Base-by-base conservation (phyloP, 2,329 filamentous ascomycete species). In the Trichoderma aggressivum region DNA sequence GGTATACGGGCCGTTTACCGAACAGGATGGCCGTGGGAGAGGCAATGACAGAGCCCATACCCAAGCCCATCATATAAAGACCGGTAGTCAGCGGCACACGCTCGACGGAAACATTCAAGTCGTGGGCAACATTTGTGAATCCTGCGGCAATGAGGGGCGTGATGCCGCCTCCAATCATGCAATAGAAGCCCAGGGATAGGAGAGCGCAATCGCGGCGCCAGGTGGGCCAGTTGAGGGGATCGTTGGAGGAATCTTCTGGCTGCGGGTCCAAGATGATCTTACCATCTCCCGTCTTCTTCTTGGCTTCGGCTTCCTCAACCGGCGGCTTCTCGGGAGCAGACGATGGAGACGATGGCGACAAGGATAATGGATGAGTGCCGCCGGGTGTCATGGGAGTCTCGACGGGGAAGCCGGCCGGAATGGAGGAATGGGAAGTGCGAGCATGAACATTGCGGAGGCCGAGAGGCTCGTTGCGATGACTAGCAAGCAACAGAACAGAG, bases 61-160 rank as follows among this genome's bases (percentile, higher is more conserved):
- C 95, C 50, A 98, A 83, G 0, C 96, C 96, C 88, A 97, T 86
- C 94, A 98, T 98, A 82, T 94, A 98, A 16, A 98, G 83, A 0
- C 94, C 94, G 0, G 94, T 97, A 0, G 95, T 98, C 71, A 97
- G 85, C 3, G 95, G 91, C 5, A 98, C 94, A 65, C 87, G 82
- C 34, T 93, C 88, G 18, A 92, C 89, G 0, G 88, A 85, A 26
- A 97, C 88, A 72, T 86, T 73, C 78, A 92, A 87, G 53, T 86
- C 85, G 0, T 85, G 74, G 1, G 94, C 91, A 14, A 98, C 92
- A 56, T 97, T 85, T 36, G 90, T 90, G 83, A 98, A 98, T 14
- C 94, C 95, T 11, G 96, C 95, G 0, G 95, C 94, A 21, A 98
- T 86, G 34, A 98, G 85, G 0, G 96, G 92, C 0, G 94, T 98